phyloP scores from a whole-genome alignment of 2,329 filamentous ascomycete species.

The Nemania sp. region DNA sequence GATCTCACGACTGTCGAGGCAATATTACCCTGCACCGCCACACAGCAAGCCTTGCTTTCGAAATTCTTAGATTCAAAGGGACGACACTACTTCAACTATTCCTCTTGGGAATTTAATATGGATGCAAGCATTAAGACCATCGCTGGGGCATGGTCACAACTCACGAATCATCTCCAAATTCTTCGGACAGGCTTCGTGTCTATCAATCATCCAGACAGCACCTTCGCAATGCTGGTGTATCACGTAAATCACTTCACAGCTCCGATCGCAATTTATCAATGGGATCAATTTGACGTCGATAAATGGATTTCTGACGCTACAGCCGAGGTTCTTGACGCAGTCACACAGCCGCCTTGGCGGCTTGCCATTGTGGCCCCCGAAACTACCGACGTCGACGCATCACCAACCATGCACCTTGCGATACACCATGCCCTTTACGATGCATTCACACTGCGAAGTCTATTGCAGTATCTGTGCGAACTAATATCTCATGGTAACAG shows the following conservation, averaged over 20 bases:
- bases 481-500: slow-evolving; percentile 34
- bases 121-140: slow-evolving; percentile 49
- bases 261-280: slow-evolving; percentile 30
- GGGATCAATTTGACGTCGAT: slow-evolving; percentile 38
- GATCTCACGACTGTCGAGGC: slow-evolving; percentile 48
- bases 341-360: slow-evolving; percentile 67
- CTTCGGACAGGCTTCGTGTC: slow-evolving; percentile 75
- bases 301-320: slow-evolving; percentile 46
- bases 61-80: slow-evolving; percentile 72
- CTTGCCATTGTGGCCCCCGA: slow-evolving; percentile 51
- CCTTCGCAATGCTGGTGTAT: slow-evolving; percentile 79
- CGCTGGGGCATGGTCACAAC: slow-evolving; percentile 61
- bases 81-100: slow-evolving; percentile 74
- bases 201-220: slow-evolving; percentile 60
- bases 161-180: slow-evolving; percentile 66
- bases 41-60: slow-evolving; percentile 80
- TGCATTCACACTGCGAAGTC: slow-evolving; percentile 69
- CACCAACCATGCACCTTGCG: slow-evolving; percentile 48
- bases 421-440: slow-evolving; percentile 88
- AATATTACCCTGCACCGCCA: slow-evolving; percentile 76
- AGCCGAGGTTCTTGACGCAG: slow-evolving; percentile 44
- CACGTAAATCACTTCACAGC: slow-evolving; percentile 13
- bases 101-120: slow-evolving; percentile 57
- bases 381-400: neutral
- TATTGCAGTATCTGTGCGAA: slow-evolving; percentile 63